Base-by-base conservation (phyloP, 352 stramenopile genomes). In the Pythium aquatile region DNA sequence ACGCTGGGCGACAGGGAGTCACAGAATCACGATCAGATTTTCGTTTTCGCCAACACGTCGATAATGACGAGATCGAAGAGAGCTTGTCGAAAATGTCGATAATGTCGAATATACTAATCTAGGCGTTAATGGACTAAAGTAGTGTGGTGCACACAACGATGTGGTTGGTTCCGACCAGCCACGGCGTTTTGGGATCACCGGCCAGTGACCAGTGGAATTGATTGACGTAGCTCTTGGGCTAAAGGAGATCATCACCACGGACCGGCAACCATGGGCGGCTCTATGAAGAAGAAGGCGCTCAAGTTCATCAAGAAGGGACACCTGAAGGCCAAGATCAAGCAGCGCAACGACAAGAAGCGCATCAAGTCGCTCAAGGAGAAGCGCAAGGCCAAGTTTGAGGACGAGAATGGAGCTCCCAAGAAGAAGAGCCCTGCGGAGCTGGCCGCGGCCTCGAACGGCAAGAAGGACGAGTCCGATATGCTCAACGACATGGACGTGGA, bases 401-500 rank as follows among this genome's bases (percentile, higher is more conserved):
- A 69, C 51, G 83, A 85, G 55, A 77, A 76, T 66, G 66, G 58
- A 46, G 65, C 83, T 55, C 68, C 71, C 51, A 63, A 68, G 44
- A 72, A 60, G 10, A 79, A 66, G 24, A 70, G 52, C 4, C 58
- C 69, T 5, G 73, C 55, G 5, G 60, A 63, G 17, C n/a, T 63
- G 30, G 54, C 48, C n/a, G 49, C 49, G 32, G 48, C 39, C 1
- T 20, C 37, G 14, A 61, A 44, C 30, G 69, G 62, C 32, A 84
- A 79, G 61, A 87, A 88, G 60, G 74, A 89, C 32, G 81, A 92
- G 32, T 47, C 69, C 0, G 86, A 94, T 62, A 94, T 94, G 81
- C 59, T 95, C 66, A 85, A 95, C 63, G 86, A 95, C 52, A 92
- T 95, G 81, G 84, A 95, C 61, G 83, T 95, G 44, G 86, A 95